Evolutionary conservation across 371 early-diverging fungal genomes (phyloP).

Genomic region (Mucor piriformis): DNA sequence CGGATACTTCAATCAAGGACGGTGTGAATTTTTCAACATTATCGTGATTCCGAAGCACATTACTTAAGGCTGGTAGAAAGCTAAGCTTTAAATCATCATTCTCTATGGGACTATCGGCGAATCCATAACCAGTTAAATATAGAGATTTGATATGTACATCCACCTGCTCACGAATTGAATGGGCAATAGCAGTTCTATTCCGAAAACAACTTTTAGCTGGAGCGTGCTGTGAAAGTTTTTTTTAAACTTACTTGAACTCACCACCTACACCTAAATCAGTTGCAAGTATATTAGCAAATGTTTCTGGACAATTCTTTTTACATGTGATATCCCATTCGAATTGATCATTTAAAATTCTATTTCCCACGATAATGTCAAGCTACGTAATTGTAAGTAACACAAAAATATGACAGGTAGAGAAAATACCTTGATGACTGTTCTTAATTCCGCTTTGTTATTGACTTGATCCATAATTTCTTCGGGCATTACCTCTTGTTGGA

Average conservation of each 20-base stretch:
- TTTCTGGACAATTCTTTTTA: constrained; percentile 27
- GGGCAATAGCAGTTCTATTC: constrained; percentile 83
- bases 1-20: constrained; percentile 67
- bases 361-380: constrained; percentile 42
- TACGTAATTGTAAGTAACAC: too few species aligned
- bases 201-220: too few species aligned
- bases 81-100: constrained; percentile 75
- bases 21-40: constrained; percentile 64
- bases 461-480: too few species aligned
- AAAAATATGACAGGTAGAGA: neutral
- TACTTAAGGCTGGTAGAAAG: constrained; percentile 68
- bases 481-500: too few species aligned
- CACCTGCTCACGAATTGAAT: constrained; percentile 92
- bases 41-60: constrained; percentile 54
- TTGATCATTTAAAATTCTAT: constrained; percentile 80
- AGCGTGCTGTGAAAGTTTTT: too few species aligned
- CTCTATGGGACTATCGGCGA: constrained; percentile 62
- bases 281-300: constrained; percentile 26
- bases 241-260: constrained; percentile 73
- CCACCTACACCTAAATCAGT: constrained; percentile 72
- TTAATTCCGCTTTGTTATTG: constrained; percentile 18
- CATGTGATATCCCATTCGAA: constrained; percentile 93
- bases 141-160: constrained; percentile 82
- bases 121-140: constrained; percentile 77
- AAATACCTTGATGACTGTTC: constrained; percentile 33